Conservation (phyloP, 1,284 basidiomycete species). For the Trametes sp. region DNA sequence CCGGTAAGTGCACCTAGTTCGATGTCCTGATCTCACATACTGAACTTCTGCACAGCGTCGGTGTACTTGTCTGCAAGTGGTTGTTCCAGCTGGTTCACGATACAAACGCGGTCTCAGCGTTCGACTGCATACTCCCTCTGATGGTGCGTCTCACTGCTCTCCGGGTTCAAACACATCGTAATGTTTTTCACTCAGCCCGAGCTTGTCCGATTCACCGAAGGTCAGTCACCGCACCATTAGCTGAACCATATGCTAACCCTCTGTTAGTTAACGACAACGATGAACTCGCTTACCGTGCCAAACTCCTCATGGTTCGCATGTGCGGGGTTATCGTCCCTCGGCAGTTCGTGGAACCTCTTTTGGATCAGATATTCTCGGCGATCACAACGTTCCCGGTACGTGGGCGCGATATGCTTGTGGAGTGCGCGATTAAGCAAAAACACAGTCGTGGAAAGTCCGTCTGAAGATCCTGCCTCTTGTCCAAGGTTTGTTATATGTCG, state of each 20-base stretch:
- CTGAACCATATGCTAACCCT: background rate
- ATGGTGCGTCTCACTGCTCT: constrained; percentile 55
- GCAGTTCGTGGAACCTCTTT: constrained; percentile 61
- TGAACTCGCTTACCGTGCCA: constrained; percentile 67
- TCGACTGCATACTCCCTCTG: constrained; percentile 83
- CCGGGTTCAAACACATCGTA: background rate
- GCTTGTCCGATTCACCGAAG: constrained; percentile 74
- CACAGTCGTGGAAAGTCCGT: constrained; percentile 75
- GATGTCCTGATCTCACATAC: background rate
- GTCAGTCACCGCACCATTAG: constrained; percentile 40
- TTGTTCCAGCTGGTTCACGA: constrained; percentile 77
- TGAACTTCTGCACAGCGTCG: constrained; percentile 53
- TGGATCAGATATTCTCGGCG: constrained; percentile 71
- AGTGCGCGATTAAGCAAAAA: background rate
- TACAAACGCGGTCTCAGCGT: constrained; percentile 75
- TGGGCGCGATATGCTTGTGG: constrained; percentile 11
- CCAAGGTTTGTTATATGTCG: constrained; percentile 56
- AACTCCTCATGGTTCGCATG: constrained; percentile 71
- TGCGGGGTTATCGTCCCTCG: constrained; percentile 75
- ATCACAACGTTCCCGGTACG: constrained; percentile 71
- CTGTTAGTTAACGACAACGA: constrained; percentile 71
- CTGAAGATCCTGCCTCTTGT: constrained; percentile 78
- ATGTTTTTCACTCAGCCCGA: constrained; percentile 57
- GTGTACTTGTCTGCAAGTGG: constrained; percentile 77
- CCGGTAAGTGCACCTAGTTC: constrained; percentile 43